Conservation (phyloP, 305 asterid species). For the Fraxinus sp. region DNA sequence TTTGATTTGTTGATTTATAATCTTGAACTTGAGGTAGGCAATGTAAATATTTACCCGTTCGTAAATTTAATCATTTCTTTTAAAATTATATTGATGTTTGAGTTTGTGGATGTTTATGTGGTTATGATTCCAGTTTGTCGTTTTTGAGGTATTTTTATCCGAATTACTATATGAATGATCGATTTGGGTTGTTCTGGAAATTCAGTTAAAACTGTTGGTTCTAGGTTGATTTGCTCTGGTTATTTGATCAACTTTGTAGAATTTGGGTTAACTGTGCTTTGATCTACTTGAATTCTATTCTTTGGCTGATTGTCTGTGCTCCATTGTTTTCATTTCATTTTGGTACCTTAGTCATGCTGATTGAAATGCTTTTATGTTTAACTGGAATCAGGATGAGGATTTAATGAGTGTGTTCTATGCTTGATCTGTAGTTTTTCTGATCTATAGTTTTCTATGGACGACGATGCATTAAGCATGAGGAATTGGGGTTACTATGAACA, state of each 20-base stretch:
- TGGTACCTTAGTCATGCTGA: background rate
- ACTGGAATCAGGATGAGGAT: constrained; percentile 13
- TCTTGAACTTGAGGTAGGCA: background rate
- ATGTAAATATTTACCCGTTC: background rate
- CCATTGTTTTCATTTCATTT: constrained; percentile 13
- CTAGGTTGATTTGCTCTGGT: constrained; percentile 10
- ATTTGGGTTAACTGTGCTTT: constrained; percentile 1
- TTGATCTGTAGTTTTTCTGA: constrained; percentile 33
- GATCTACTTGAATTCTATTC: constrained; percentile 1
- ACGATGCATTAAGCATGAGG: constrained; percentile 69
- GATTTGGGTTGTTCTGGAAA: background rate
- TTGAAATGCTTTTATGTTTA: constrained; percentile 13
- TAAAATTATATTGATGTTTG: background rate
- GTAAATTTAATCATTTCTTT: background rate
- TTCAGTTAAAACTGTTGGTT: constrained; percentile 7
- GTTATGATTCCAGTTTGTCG: background rate
- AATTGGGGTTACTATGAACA: constrained; percentile 52
- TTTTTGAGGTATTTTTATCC: background rate
- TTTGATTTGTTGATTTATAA: background rate
- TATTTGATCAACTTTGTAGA: background rate
- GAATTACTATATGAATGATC: constrained; percentile 19
- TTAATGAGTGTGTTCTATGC: constrained; percentile 32
- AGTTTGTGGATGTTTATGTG: background rate
- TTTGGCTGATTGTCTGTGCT: constrained; percentile 1
- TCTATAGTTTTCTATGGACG: constrained; percentile 63